These are phyloP conservation scores for Ceratobasidium sp. DNA, from an alignment of 1,284 basidiomycete species.

Conservation along the genomic window DNA sequence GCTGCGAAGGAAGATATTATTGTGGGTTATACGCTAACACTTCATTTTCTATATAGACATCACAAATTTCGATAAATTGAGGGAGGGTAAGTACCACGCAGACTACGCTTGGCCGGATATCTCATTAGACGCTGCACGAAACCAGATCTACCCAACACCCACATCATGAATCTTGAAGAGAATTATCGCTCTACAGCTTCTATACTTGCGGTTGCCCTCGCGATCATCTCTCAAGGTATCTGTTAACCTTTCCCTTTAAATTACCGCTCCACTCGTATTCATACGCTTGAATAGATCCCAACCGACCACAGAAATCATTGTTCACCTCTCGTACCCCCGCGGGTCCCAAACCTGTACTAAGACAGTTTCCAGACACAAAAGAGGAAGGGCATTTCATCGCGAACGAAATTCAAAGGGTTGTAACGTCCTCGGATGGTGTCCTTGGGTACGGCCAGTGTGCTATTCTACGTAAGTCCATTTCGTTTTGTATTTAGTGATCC, in stretches of 20 bases:
- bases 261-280: background rate
- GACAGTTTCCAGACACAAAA: slow-evolving; percentile 59
- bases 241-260: background rate
- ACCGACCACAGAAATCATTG: slow-evolving; percentile 82
- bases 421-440: slow-evolving; percentile 80
- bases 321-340: slow-evolving; percentile 76
- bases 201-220: slow-evolving; percentile 81
- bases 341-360: slow-evolving; percentile 70
- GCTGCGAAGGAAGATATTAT: too few species aligned
- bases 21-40: too few species aligned
- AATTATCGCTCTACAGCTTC: slow-evolving; percentile 90
- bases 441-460: slow-evolving; percentile 84
- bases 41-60: slow-evolving; percentile 63
- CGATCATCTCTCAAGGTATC: slow-evolving; percentile 85
- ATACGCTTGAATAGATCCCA: slow-evolving; percentile 65
- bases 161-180: slow-evolving; percentile 84
- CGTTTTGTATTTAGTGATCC: too few species aligned
- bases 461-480: slow-evolving; percentile 75
- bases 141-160: slow-evolving; percentile 74
- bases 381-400: slow-evolving; percentile 82
- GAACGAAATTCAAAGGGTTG: slow-evolving; percentile 81
- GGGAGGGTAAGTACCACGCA: slow-evolving; percentile 66
- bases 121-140: slow-evolving; percentile 6
- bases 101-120: too few species aligned
- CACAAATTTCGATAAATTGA: slow-evolving; percentile 84